Evolutionary conservation across 441 rosid species (phyloP), one percentile per base, ranked within the genome.

Genomic region (Populus hybrid): DNA sequence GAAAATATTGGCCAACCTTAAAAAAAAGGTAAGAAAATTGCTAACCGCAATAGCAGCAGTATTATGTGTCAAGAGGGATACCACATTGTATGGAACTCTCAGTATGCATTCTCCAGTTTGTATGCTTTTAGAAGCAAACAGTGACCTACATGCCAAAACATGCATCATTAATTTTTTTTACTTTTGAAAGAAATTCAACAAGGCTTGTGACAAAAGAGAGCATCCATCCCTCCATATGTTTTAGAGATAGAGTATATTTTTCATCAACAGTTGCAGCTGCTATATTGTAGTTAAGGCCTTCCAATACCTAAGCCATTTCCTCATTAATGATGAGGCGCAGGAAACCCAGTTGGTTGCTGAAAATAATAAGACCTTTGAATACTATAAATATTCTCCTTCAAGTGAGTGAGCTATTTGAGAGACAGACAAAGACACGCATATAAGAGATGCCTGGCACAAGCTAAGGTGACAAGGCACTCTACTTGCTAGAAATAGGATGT

Each of bases 61-160:
- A 23, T 69, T 38, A 36, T 11, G 67, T 35, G 68, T 12, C 14
- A n/a, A 50, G 32, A 23, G 53, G 69, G 61, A 21, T 84, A 94
- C 97, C 88, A 59, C 88, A 11, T 69, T 50, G 66, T 84, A 90
- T 38, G 98, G 98, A 79, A 94, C 92, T 85, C 81, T 83, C 88
- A 91, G 76, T 16, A 92, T 79, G 84, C 92, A 89, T 66, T 89
- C 97, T 70, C 98, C 98, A 4, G 85, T 73, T 72, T 71, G 78
- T 77, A 94, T 90, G 50, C 67, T 67, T 79, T 82, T 73, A 40
- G 93, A 86, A 77, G 97, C 93, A 85, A 89, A 86, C 71, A 93
- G 75, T 8, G 94, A 83, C 87, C 97, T 94, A 87, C 79, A 77
- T 74, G 57, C 46, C 73, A 61, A 66, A 69, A 36, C 19, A 68